A percentile compares a stretch with the other conserved stretches of the same genome.
phyloP scores from a whole-genome alignment of 495 filamentous ascomycete genomes.

The Aspergillus saccharolyticus region DNA sequence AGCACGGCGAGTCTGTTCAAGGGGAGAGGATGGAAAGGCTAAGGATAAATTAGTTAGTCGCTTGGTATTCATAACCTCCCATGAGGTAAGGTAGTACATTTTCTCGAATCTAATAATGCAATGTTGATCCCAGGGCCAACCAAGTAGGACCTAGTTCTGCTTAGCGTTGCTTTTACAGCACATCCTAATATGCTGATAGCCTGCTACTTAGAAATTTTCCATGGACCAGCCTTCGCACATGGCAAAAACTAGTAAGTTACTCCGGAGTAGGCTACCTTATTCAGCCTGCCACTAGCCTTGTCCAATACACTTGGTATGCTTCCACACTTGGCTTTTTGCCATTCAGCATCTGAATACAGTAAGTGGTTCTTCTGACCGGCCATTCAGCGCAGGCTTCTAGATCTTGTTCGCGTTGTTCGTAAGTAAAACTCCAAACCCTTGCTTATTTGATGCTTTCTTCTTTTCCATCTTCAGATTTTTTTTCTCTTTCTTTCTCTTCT shows the following conservation, averaged over 20 bases:
- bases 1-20: neutral
- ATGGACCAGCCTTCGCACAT: neutral
- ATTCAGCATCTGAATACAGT: neutral
- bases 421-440: neutral
- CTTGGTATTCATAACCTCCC: neutral
- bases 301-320: neutral
- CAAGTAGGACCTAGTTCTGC: neutral
- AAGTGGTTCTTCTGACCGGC: neutral
- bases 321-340: neutral
- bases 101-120: constrained; percentile 4
- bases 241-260: no score
- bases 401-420: neutral
- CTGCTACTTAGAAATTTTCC: no score
- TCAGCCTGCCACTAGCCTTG: neutral
- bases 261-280: no score
- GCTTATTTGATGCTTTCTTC: neutral
- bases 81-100: neutral
- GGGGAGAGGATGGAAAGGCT: neutral
- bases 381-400: constrained; percentile 1
- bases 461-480: neutral
- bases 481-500: neutral
- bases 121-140: constrained; percentile 6
- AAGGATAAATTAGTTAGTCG: neutral
- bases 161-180: constrained; percentile 2
- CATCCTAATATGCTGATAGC: constrained; percentile 4